Conservation (phyloP, 2,329 filamentous ascomycete species). For the Ophiognomonia clavigignenti-juglandacearum region DNA sequence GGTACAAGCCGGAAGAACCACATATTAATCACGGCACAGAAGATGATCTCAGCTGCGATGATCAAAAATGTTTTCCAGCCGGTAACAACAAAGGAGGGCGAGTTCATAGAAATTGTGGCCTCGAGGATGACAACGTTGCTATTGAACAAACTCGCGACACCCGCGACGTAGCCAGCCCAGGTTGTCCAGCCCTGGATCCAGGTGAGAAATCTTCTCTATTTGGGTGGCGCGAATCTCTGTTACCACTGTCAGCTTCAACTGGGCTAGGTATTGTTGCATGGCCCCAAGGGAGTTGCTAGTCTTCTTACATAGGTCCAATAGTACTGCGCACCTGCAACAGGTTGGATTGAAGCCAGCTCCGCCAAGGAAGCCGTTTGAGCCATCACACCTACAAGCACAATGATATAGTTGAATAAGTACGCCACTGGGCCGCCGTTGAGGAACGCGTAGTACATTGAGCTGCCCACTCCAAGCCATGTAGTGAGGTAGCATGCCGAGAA, state of each 20-base stretch:
- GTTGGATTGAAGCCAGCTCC: conserved; percentile 34
- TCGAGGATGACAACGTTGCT: conserved; percentile 14
- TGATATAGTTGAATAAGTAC: conserved; percentile 26
- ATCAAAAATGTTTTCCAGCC: conserved; percentile 34
- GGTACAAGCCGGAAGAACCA: conserved; percentile 34
- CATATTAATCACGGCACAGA: conserved; percentile 22
- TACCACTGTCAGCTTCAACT: too few species aligned
- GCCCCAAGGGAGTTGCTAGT: background rate
- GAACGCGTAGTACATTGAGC: conserved; percentile 21
- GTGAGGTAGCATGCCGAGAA: conserved; percentile 10
- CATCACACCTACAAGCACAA: conserved; percentile 25
- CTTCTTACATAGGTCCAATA: conserved; percentile 32
- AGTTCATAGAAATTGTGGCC: conserved; percentile 10
- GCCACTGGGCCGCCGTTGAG: conserved; percentile 28
- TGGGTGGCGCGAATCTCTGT: conserved; percentile 1
- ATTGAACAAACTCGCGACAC: conserved; percentile 28
- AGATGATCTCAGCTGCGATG: conserved; percentile 26
- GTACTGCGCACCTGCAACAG: conserved; percentile 36
- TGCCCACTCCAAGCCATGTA: conserved; percentile 1
- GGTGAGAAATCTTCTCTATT: conserved; percentile 3
- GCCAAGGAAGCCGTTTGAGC: conserved; percentile 29
- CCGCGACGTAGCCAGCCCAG: conserved; percentile 34
- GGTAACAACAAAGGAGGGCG: conserved; percentile 2
- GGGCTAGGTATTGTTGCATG: too few species aligned
- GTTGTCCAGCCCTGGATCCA: conserved; percentile 32